These are phyloP conservation scores for Hamigera avellanea DNA, from an alignment of 495 filamentous ascomycete species.

Conservation along the genomic window DNA sequence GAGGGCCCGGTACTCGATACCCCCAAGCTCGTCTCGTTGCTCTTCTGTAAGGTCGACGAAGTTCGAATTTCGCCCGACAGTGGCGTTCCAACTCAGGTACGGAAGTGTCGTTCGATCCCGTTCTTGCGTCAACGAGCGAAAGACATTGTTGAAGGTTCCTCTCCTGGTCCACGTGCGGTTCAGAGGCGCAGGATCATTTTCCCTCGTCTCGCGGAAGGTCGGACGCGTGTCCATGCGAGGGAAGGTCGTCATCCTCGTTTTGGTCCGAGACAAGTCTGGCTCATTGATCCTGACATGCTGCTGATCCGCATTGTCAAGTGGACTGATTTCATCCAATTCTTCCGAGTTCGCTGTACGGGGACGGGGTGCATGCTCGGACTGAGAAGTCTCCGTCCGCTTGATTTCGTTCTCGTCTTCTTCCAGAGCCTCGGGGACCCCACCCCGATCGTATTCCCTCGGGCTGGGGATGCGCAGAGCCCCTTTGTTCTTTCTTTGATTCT, in stretches of 20 bases:
- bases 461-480: constrained; percentile 73
- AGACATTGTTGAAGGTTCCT: constrained; percentile 24
- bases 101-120: constrained; percentile 47
- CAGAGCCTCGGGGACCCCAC: constrained; percentile 54
- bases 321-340: constrained; percentile 14
- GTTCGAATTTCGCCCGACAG: constrained; percentile 79
- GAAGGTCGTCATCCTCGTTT: constrained; percentile 24
- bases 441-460: constrained; percentile 74
- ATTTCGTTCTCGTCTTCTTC: constrained; percentile 34
- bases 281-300: constrained; percentile 56
- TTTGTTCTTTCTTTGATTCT: constrained; percentile 71
- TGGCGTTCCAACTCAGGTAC: constrained; percentile 90
- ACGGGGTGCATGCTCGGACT: constrained; percentile 7
- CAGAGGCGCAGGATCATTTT: constrained; percentile 13
- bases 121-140: constrained; percentile 31
- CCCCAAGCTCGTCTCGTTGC: constrained; percentile 84
- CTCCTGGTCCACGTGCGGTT: constrained; percentile 13
- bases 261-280: constrained; percentile 31
- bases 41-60: constrained; percentile 82
- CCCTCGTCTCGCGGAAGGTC: constrained; percentile 25
- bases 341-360: constrained; percentile 10
- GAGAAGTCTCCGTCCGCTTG: constrained; percentile 2
- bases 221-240: constrained; percentile 28
- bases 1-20: constrained; percentile 85
- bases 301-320: constrained; percentile 24